Percentiles rank a stretch among this genome's conserved stretches.
Conservation (phyloP, 371 early-diverging fungal species). For the Mucor lusitanicus region DNA sequence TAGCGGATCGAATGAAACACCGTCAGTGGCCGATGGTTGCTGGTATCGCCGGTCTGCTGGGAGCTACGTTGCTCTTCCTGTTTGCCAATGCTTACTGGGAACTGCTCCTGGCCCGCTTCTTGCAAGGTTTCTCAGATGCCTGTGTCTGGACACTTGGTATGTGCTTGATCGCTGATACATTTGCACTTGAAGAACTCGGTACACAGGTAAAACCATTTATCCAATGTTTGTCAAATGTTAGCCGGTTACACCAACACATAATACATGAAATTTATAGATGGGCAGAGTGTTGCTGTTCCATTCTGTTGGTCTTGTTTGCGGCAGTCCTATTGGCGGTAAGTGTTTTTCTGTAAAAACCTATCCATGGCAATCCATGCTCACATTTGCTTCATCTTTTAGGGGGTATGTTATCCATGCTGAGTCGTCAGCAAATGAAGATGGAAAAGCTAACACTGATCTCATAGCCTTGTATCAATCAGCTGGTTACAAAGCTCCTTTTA, state of each 20-base stretch:
- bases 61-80: slow-evolving; percentile 58
- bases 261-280: slow-evolving; percentile 33
- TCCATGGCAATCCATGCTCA: not conserved
- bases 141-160: slow-evolving; percentile 59
- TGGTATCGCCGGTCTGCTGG: slow-evolving; percentile 51
- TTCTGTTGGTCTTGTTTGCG: slow-evolving; percentile 55
- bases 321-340: slow-evolving; percentile 57
- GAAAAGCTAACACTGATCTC: not conserved
- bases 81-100: slow-evolving; percentile 48
- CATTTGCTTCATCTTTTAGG: not conserved
- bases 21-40: slow-evolving; percentile 58
- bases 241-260: not conserved
- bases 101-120: slow-evolving; percentile 57
- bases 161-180: slow-evolving; percentile 56
- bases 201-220: slow-evolving; percentile 20
- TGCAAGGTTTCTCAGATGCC: slow-evolving; percentile 61
- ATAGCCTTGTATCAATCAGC: slow-evolving; percentile 50
- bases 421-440: not conserved
- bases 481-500: slow-evolving; percentile 65
- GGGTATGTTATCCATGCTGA: not conserved
- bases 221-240: not conserved
- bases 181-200: slow-evolving; percentile 52
- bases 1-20: slow-evolving; percentile 28
- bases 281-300: slow-evolving; percentile 54
- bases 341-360: not conserved